phyloP scores from a whole-genome alignment of 106 monocot genomes.

The Amphibolis antarctica region DNA sequence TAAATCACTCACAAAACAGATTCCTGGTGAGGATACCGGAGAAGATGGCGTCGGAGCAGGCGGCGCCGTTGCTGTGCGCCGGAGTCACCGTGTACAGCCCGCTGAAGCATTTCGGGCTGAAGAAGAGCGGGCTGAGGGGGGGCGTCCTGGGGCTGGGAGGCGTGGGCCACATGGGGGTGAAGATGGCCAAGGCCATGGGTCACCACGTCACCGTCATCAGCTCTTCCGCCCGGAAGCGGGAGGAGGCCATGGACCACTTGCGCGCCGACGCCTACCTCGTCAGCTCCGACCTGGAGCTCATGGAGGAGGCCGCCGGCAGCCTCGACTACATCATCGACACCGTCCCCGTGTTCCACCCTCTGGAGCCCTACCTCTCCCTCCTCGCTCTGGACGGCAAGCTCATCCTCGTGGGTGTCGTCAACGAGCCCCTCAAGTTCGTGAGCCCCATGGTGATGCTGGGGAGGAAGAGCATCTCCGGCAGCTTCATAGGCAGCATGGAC shows the following conservation, averaged over 20 bases:
- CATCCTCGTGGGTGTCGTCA: slow-evolving; percentile 73
- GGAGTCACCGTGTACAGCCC: slow-evolving; percentile 97
- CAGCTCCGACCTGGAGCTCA: slow-evolving; percentile 50
- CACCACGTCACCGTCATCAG: slow-evolving; percentile 96
- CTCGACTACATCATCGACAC: slow-evolving; percentile 98
- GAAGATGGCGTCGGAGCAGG: slow-evolving; percentile 76
- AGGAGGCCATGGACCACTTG: slow-evolving; percentile 71
- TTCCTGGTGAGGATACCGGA: slow-evolving; percentile 77
- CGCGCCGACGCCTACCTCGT: slow-evolving; percentile 75
- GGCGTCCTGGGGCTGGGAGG: slow-evolving; percentile 87
- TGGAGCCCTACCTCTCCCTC: slow-evolving; percentile 77
- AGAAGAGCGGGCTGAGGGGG: slow-evolving; percentile 33
- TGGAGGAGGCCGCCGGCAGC: slow-evolving; percentile 35
- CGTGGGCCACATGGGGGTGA: slow-evolving; percentile 94
- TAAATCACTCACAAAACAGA: too few relatives aligned
- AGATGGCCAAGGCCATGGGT: slow-evolving; percentile 92
- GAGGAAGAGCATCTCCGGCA: slow-evolving; percentile 73
- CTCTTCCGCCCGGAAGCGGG: slow-evolving; percentile 73
- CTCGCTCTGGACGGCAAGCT: slow-evolving; percentile 68
- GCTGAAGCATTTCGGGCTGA: slow-evolving; percentile 58
- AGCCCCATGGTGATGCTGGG: slow-evolving; percentile 61
- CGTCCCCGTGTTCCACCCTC: slow-evolving; percentile 61
- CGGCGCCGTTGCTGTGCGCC: slow-evolving; percentile 88
- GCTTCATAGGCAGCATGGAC: slow-evolving; percentile 89
- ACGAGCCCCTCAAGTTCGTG: slow-evolving; percentile 73